Conservation (phyloP, 2,329 filamentous ascomycete genomes). For the Penicillium crustosum region DNA sequence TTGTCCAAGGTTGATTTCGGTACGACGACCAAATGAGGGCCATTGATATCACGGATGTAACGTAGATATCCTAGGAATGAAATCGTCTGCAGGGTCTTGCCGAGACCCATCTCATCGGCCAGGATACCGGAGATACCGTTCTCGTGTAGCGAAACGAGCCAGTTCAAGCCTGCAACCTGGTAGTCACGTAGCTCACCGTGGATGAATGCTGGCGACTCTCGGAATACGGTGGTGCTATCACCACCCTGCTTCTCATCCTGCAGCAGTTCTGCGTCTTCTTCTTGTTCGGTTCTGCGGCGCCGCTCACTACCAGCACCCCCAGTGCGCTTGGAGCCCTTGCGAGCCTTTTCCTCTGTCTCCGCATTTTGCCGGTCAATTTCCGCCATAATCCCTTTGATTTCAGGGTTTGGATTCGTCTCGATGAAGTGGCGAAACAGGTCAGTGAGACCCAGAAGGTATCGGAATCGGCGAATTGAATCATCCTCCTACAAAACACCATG, state of each 20-base stretch:
- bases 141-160: constrained; percentile 95
- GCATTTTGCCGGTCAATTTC: constrained; percentile 94
- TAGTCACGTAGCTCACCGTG: constrained; percentile 92
- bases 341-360: constrained; percentile 65
- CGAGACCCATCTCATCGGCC: constrained; percentile 97
- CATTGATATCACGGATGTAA: constrained; percentile 83
- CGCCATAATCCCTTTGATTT: constrained; percentile 87
- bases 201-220: constrained; percentile 89
- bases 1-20: constrained; percentile 98
- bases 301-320: constrained; percentile 78
- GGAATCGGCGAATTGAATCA: constrained; percentile 90
- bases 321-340: constrained; percentile 74
- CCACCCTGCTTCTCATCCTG: constrained; percentile 86
- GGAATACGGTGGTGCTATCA: constrained; percentile 83
- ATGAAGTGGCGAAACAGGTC: constrained; percentile 99
- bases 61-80: constrained; percentile 93
- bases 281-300: constrained; percentile 87
- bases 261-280: constrained; percentile 88
- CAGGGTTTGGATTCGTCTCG: constrained; percentile 92
- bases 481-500: constrained; percentile 65
- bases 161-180: constrained; percentile 92
- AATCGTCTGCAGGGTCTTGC: constrained; percentile 97
- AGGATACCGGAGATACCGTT: constrained; percentile 98
- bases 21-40: constrained; percentile 86
- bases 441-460: constrained; percentile 90